These are phyloP conservation scores for Acacia confusa DNA, from an alignment of 306 rosid genomes.

Conservation along the genomic window DNA sequence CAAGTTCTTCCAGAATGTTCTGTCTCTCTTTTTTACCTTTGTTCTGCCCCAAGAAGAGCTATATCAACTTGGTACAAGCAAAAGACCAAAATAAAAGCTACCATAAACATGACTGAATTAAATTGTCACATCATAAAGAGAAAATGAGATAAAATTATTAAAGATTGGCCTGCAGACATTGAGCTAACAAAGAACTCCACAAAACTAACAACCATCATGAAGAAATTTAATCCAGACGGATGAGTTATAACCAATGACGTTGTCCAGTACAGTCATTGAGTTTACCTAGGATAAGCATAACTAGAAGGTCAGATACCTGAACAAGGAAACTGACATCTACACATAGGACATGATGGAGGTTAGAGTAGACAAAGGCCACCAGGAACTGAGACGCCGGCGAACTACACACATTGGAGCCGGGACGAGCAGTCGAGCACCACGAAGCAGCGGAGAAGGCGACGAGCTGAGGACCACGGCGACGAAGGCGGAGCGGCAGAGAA, in stretches of 20 bases:
- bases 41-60: background rate
- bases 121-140: background rate
- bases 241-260: conserved; percentile 61
- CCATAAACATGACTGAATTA: background rate
- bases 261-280: conserved; percentile 27
- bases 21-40: background rate
- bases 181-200: conserved; percentile 88
- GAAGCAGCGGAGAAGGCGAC: no score
- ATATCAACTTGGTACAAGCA: conserved; percentile 5
- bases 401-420: no score
- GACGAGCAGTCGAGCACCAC: no score
- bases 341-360: conserved; percentile 20
- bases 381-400: background rate
- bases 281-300: conserved; percentile 1
- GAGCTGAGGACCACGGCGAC: background rate
- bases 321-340: conserved; percentile 86
- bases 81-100: background rate
- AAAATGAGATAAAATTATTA: background rate
- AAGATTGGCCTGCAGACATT: conserved; percentile 67
- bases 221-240: conserved; percentile 56
- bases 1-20: background rate
- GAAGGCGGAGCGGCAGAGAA: no score
- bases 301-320: conserved; percentile 53
- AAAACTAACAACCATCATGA: conserved; percentile 65
- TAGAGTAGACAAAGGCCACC: background rate